Percentiles rank a stretch among this genome's conserved stretches.
Evolutionary conservation across 2,329 filamentous ascomycete genomes (phyloP).

Genomic region (Byssochlamys sp.): DNA sequence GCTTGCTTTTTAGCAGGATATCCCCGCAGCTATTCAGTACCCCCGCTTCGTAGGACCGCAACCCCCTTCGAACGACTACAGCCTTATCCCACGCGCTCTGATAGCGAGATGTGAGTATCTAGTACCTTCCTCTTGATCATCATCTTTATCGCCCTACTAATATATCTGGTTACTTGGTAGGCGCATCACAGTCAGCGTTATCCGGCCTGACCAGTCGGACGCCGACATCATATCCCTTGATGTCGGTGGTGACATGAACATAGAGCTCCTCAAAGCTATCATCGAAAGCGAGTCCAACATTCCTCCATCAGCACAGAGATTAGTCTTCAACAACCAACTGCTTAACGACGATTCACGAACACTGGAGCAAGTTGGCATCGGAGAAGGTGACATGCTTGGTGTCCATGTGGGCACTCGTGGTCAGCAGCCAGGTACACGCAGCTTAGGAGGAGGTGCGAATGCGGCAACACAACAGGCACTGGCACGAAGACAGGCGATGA

Average conservation of each 20-base stretch:
- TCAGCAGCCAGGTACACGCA: constrained; percentile 21
- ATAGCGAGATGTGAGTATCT: neutral
- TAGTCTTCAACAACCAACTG: constrained; percentile 81
- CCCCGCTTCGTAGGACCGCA: neutral
- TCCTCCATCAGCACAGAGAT: constrained; percentile 62
- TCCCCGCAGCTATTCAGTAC: neutral
- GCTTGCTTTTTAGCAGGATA: neutral
- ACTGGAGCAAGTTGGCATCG: constrained; percentile 68
- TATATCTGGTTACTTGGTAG: constrained; percentile 35
- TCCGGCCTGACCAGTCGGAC: constrained; percentile 60
- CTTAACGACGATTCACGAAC: constrained; percentile 70
- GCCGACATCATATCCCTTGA: constrained; percentile 73
- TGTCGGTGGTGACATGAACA: constrained; percentile 69
- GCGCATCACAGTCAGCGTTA: constrained; percentile 80
- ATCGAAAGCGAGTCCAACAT: constrained; percentile 76
- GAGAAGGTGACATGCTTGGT: constrained; percentile 84
- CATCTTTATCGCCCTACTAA: neutral
- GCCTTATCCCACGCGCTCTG: neutral
- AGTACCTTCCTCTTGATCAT: neutral
- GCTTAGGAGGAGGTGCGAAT: constrained; percentile 16
- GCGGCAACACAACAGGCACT: constrained; percentile 20
- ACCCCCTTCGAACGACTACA: neutral
- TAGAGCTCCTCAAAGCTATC: constrained; percentile 76
- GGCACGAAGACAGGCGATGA: constrained; percentile 22
- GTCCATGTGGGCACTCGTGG: constrained; percentile 54